A percentile compares a stretch with the other conserved stretches of the same genome.
Evolutionary conservation across 345 rosid species (phyloP).

Genomic region (Rhodomyrtus tomentosa): DNA sequence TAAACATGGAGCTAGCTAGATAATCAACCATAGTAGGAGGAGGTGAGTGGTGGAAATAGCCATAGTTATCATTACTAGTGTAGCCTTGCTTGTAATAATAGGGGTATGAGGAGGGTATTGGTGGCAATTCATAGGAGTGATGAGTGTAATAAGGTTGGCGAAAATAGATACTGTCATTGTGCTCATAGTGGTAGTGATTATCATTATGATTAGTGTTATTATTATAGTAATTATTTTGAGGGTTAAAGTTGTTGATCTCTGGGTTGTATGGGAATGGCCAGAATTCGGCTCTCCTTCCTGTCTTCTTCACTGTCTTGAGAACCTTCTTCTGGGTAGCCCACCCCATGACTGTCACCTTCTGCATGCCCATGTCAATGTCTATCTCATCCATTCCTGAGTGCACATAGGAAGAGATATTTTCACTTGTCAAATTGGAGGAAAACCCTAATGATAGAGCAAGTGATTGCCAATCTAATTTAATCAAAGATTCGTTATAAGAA

Average conservation of each 20-base stretch:
- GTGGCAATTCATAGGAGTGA: background rate
- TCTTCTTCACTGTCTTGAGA: constrained; percentile 44
- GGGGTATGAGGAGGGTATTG: constrained; percentile 7
- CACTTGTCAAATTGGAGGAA: background rate
- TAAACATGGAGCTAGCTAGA: constrained; percentile 35
- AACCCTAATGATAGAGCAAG: background rate
- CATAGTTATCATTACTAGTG: constrained; percentile 23
- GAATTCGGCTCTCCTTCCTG: constrained; percentile 47
- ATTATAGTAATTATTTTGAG: constrained; percentile 1
- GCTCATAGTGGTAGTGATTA: background rate
- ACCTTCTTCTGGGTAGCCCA: constrained; percentile 54
- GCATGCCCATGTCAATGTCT: constrained; percentile 44
- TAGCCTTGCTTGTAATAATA: constrained; percentile 37
- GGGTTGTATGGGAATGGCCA: constrained; percentile 63
- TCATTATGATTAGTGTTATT: background rate
- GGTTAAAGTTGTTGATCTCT: constrained; percentile 24
- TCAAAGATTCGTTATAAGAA: background rate
- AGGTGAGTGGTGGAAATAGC: constrained; percentile 28
- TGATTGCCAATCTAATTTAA: background rate
- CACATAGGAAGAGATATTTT: background rate
- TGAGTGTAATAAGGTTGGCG: background rate
- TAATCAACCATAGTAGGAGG: constrained; percentile 11
- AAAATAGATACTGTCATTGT: background rate
- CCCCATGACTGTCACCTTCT: constrained; percentile 76
- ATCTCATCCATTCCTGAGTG: constrained; percentile 54